Conservation (phyloP, 2,329 filamentous ascomycete genomes). For the Penicillium sp. region DNA sequence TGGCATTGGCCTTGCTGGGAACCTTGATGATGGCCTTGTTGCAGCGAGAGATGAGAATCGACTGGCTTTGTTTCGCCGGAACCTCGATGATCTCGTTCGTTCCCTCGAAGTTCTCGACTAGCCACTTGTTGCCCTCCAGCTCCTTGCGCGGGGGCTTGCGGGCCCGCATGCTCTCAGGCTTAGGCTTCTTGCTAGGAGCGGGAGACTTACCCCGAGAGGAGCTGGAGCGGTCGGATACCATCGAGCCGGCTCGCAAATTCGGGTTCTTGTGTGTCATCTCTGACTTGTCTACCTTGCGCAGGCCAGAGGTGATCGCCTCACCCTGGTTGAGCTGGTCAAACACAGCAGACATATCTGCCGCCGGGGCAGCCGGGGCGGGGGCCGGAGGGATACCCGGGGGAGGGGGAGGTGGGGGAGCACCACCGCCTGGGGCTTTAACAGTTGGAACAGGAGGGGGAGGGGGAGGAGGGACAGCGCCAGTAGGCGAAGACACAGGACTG, state of each 20-base stretch:
- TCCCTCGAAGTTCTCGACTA: conserved; percentile 90
- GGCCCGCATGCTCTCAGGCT: conserved; percentile 78
- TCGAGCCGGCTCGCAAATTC: conserved; percentile 69
- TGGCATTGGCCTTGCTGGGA: conserved; percentile 92
- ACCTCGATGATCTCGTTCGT: conserved; percentile 72
- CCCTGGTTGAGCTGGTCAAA: conserved; percentile 92
- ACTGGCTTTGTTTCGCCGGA: conserved; percentile 78
- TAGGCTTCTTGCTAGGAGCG: conserved; percentile 81
- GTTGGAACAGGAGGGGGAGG: conserved; percentile 51
- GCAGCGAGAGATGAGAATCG: conserved; percentile 87
- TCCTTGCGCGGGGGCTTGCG: conserved; percentile 80
- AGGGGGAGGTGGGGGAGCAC: conserved; percentile 65
- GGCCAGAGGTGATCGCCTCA: conserved; percentile 77
- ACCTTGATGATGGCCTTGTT: conserved; percentile 87
- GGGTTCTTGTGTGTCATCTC: conserved; percentile 99
- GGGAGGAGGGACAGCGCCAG: conserved; percentile 45
- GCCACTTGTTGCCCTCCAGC: conserved; percentile 89
- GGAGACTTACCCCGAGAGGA: conserved; percentile 68
- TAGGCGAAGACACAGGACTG: conserved; percentile 34
- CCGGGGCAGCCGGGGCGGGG: conserved; percentile 47
- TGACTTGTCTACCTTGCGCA: conserved; percentile 91
- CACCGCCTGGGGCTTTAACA: conserved; percentile 52
- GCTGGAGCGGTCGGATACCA: conserved; percentile 61
- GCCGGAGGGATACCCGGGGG: conserved; percentile 62
- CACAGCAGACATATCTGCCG: conserved; percentile 74